Conservation (phyloP, 2,329 filamentous ascomycete genomes). For the Aureobasidium sp. region DNA sequence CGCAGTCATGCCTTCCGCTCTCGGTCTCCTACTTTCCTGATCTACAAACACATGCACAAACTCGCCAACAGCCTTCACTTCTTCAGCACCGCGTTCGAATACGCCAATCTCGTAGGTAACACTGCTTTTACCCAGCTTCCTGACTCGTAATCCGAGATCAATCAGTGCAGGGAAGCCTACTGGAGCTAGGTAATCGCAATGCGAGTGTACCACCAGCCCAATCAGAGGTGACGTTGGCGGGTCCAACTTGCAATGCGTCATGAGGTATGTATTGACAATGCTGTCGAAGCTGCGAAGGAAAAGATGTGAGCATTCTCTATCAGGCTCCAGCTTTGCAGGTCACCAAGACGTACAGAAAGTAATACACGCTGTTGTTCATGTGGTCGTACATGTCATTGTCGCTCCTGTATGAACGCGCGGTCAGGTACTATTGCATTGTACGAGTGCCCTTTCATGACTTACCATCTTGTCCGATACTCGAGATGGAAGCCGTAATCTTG, state of each 20-base stretch:
- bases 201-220: slow-evolving; percentile 75
- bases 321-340: slow-evolving; percentile 17
- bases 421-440: slow-evolving; percentile 9
- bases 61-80: slow-evolving; percentile 75
- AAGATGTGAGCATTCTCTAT: too few species aligned
- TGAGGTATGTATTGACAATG: slow-evolving; percentile 81
- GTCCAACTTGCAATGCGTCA: slow-evolving; percentile 64
- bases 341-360: slow-evolving; percentile 50
- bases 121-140: slow-evolving; percentile 75
- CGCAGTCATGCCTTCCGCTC: slow-evolving; percentile 53
- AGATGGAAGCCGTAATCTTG: slow-evolving; percentile 69
- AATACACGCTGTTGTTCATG: slow-evolving; percentile 85
- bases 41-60: slow-evolving; percentile 89
- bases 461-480: slow-evolving; percentile 85
- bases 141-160: slow-evolving; percentile 73
- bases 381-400: slow-evolving; percentile 96
- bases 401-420: slow-evolving; percentile 46
- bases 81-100: slow-evolving; percentile 65
- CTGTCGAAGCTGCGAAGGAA: slow-evolving; percentile 63
- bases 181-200: slow-evolving; percentile 77
- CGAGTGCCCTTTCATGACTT: slow-evolving; percentile 9
- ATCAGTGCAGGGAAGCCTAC: slow-evolving; percentile 75
- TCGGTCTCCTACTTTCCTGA: slow-evolving; percentile 60
- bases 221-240: slow-evolving; percentile 65
- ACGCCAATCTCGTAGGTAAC: slow-evolving; percentile 85